Evolutionary conservation across 495 filamentous ascomycete genomes (phyloP), one percentile per base, ranked within the genome.

Genomic region (Barbatosphaeria neglecta): DNA sequence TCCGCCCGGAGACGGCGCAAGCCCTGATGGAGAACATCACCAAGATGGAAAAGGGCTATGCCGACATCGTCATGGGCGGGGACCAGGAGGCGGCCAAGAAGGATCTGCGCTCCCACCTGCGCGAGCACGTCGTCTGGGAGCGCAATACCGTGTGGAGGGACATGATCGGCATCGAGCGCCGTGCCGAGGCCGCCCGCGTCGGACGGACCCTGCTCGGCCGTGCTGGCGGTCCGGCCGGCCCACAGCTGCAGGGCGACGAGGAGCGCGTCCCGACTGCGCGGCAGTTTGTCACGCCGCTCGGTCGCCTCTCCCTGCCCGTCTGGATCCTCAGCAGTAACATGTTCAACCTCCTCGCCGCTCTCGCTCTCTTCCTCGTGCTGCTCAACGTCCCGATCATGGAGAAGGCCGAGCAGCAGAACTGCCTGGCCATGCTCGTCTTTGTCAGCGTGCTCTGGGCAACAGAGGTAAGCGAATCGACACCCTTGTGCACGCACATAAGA

Each of bases 41-140:
- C 10, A 70, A 75, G 39, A 75, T 96, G 44, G 90, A 96, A 60
- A 67, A 76, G 35, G 76, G 80, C 8, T 99, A 97, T 61, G 81
- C 87, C 0, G 73, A 80, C 20, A 68, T 95, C 15, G 81, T 90
- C 41, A 93, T 89, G 0, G 74, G 84, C 43, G 88, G 87, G 10
- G 84, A 96, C 53, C 60, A 83, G 5, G 65, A 72, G 17, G 62
- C 79, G 11, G 92, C 92, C 2, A 83, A 74, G 43, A 82, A 84
- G 44, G 92, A 97, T 55, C 74, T 99, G 37, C 76, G 92, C 38
- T 80, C 95, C 18, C 88, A 99, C 61, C 72, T 99, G 23, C 73
- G 92, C 53, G 92, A 99, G 63, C 92, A 99, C 67, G 90, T 99
- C 16, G 89, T 97, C 25, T 99, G 93, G 93, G 92, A 99, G 57